Conservation (phyloP, 106 monocot genomes). For the Acorus gramineus region DNA sequence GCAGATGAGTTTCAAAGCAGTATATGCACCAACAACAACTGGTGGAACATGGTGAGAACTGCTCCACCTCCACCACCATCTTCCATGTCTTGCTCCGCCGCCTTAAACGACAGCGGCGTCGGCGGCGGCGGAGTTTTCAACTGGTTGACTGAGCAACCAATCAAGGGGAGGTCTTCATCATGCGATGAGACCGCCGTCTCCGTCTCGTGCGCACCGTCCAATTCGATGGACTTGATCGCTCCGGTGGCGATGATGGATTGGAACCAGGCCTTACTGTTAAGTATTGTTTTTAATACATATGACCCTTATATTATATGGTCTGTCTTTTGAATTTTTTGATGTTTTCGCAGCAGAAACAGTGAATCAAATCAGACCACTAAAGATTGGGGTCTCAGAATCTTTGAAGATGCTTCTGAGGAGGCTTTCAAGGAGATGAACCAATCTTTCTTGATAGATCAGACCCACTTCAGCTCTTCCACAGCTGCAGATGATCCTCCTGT, state of each 20-base stretch:
- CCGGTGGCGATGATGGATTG: conserved; percentile 18
- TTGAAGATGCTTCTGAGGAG: neutral
- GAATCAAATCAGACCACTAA: conserved; percentile 12
- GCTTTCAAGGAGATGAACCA: conserved; percentile 26
- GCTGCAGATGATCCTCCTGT: neutral
- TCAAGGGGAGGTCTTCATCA: conserved; percentile 2
- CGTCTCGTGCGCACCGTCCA: conserved; percentile 6
- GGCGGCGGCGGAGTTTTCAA: neutral
- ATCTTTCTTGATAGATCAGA: conserved; percentile 28
- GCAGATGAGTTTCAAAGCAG: conserved; percentile 3
- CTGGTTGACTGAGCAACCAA: neutral
- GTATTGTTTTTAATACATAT: neutral
- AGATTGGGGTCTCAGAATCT: neutral
- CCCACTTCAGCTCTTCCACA: conserved; percentile 9
- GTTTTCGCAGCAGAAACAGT: neutral
- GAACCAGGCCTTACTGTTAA: conserved; percentile 28
- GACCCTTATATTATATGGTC: too few species aligned
- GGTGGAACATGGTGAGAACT: conserved; percentile 5
- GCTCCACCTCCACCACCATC: neutral
- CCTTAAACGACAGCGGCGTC: neutral
- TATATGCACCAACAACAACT: neutral
- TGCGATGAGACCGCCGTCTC: conserved; percentile 3
- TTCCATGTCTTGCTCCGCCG: neutral
- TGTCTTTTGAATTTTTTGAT: neutral
- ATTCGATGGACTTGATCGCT: conserved; percentile 9